Base-by-base conservation (phyloP, 352 stramenopile species). In the Pythium folliculosum region DNA sequence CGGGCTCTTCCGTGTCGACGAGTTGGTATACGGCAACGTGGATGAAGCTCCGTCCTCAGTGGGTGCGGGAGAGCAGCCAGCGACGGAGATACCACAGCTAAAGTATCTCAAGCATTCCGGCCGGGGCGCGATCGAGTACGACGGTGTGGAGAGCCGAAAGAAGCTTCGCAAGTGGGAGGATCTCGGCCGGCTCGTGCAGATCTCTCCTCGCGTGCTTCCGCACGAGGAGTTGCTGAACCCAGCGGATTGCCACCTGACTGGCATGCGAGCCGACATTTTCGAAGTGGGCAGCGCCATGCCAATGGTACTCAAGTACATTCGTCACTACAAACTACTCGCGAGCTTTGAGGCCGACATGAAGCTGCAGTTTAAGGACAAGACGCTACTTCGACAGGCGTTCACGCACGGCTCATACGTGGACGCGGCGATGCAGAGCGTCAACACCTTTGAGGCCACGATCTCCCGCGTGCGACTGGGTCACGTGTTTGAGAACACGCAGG, bases 361-460 rank as follows among this genome's bases (percentile, higher is more conserved):
- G 5, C 59, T 95, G 10, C 70, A 55, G 16, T 92, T 95, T 35
- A 76, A 77, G 8, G 84, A 95, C 70, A 93, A 90, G 69, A 76
- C 86, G 17, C 70, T 96, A 43, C 67, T 94, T 43, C 84, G 85
- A 0, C 86, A 95, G 64, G 88, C 88, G 16, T 96, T 95, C 67
- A 95, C 86, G 16, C 88, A 96, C 43, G 78, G 73, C 12, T 96
- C 88, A 27, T 94, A 93, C 44, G 73, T 96, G 21, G 88, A 96
- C 22, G 69, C 90, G 14, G 88, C 85, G 23, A 92, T 95, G 84
- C 87, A 94, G 63, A 92, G 76, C 66, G 85, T 92, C 14, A 94
- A 95, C 65, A 93, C 86, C 10, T 76, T 82, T 0, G 86, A 94
- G 63, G 85, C 78, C 9, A 91, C 85, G 27, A 77, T 80, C 49